Conservation (phyloP, 169 alveolate species). For the Prorocentrum cordatum region DNA sequence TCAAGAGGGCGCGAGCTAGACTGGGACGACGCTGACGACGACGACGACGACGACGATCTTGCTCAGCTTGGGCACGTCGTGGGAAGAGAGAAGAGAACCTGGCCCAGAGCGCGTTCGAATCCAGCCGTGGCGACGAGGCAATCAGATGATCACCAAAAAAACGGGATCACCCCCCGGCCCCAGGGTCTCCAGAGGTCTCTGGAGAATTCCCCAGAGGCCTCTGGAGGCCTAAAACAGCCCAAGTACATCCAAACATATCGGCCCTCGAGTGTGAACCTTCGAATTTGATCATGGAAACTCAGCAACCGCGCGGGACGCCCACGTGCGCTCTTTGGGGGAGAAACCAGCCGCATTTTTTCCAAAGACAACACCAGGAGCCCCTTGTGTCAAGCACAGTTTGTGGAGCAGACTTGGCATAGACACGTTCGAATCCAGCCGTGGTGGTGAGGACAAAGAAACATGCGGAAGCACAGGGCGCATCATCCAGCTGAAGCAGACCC, state of each 20-base stretch:
- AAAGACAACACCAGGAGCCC: not conserved
- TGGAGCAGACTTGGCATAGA: not conserved
- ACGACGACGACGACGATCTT: no score
- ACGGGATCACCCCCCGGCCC: not conserved
- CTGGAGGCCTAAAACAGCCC: not conserved
- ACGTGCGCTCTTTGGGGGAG: not conserved
- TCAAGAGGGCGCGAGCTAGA: no score
- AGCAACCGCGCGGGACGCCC: not conserved
- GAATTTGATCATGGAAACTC: not conserved
- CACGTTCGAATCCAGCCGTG: not conserved
- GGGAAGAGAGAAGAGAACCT: no score
- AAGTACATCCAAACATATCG: not conserved
- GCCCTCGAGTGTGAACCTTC: not conserved
- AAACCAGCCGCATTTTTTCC: not conserved
- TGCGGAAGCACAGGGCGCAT: not conserved
- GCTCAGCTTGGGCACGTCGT: no score
- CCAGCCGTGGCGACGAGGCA: no score
- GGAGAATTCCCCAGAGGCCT: not conserved
- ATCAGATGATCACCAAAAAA: no score
- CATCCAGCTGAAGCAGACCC: constrained; percentile 19
- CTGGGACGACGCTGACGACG: no score
- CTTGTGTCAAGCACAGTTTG: not conserved
- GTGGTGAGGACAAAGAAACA: not conserved
- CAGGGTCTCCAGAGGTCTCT: not conserved
- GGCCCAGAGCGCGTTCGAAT: no score